Base-by-base conservation (phyloP, 768 basidiomycete genomes). In the Sporobolomyces pararoseus region DNA sequence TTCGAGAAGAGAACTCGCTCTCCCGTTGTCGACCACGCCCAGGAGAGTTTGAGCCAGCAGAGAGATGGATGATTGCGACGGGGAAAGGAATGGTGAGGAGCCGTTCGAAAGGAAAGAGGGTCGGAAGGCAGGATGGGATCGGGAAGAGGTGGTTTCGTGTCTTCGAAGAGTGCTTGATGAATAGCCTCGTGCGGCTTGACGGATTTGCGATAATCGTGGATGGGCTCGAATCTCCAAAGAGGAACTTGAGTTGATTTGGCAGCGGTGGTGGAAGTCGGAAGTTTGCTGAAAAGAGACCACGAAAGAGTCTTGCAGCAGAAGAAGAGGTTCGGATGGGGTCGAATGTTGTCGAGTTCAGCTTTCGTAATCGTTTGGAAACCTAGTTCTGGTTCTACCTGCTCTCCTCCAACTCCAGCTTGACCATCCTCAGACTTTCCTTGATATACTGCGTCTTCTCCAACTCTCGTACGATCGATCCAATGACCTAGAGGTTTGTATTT, bases 321-420 rank as follows among this genome's bases (percentile, higher is more conserved):
- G 64, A 52, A 68, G 54, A 67, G 58, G 49, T 51, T 21, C 1
- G 63, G 71, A 51, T 73, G 71, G 5, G 71, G 71, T 16, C 71
- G 67, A 7, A 37, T 29, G 44, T 21, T 12, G 1, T n/a, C n/a
- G 54, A 73, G 71, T n/a, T 73, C 71, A 13, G 4, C 14, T 32
- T 9, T 19, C 21, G 46, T 34, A 49, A 62, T n/a, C 49, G 71
- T 73, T n/a, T 19, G 52, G 51, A 59, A 46, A 21, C 17, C 31
- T 25, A 25, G 32, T 23, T 25, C 27, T 14, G 58, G 31, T 35
- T 23, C 35, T 5, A 6, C 39, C 3, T 19, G 52, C 14, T 4
- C 31, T 3, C 23, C 46, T 50, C 31, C n/a, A 13, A 32, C 21
- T 27, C 23, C 49, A 14, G 39, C 47, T 16, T n/a, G n/a, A n/a